phyloP scores from a whole-genome alignment of 2,329 filamentous ascomycete genomes.

The Monilinia fructicola region DNA sequence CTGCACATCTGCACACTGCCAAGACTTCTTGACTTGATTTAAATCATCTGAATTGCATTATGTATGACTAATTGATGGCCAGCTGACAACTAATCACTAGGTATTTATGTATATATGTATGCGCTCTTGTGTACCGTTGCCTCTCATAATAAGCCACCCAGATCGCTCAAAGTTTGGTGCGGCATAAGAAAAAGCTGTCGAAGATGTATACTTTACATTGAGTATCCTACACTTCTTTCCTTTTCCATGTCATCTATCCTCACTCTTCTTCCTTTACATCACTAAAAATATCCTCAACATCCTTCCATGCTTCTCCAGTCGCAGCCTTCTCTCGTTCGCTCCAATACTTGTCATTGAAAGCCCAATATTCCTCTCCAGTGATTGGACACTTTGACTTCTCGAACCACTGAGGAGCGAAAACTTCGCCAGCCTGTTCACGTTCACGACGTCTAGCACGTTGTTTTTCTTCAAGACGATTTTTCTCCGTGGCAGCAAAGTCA shows the following conservation, averaged over 20 bases:
- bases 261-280: conserved; percentile 6
- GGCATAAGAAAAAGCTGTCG: conserved; percentile 22
- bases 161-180: not conserved
- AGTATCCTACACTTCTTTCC: conserved; percentile 2
- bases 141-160: conserved; percentile 1
- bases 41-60: conserved; percentile 3
- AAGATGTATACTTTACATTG: conserved; percentile 18
- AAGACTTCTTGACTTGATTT: conserved; percentile 3
- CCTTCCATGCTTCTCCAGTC: conserved; percentile 38
- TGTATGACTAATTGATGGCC: not conserved
- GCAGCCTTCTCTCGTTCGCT: conserved; percentile 51
- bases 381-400: conserved; percentile 66
- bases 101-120: not conserved
- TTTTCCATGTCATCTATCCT: not conserved
- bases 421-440: conserved; percentile 75
- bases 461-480: conserved; percentile 89
- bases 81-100: not conserved
- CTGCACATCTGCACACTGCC: not conserved
- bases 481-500: conserved; percentile 87
- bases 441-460: conserved; percentile 74
- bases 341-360: conserved; percentile 90
- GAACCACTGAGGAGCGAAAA: conserved; percentile 88
- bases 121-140: not conserved
- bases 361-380: conserved; percentile 89
- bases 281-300: conserved; percentile 42